phyloP scores from a whole-genome alignment of 2,329 filamentous ascomycete genomes.

The Pleoardoris graminearum region DNA sequence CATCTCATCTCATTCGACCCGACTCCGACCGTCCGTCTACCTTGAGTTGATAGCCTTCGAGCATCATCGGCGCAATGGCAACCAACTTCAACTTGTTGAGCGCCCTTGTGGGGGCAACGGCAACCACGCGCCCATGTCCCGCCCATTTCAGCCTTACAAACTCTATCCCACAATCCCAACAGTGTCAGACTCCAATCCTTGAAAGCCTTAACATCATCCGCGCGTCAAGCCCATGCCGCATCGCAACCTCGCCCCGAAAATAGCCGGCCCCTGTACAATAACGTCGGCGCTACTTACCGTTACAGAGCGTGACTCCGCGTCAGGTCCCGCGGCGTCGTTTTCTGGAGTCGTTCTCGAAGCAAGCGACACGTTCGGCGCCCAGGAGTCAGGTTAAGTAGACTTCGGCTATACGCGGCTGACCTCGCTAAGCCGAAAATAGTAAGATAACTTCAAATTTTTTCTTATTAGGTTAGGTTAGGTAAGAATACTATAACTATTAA shows the following conservation, averaged over 20 bases:
- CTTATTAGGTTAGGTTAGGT: too few species aligned
- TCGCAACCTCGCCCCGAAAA: not conserved
- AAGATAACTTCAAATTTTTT: too few species aligned
- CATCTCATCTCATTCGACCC: too few species aligned
- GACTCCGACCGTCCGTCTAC: too few species aligned
- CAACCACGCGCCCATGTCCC: not conserved
- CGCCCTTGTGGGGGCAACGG: too few species aligned
- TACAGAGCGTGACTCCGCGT: constrained; percentile 4
- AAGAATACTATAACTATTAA: too few species aligned
- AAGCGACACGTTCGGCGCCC: too few species aligned
- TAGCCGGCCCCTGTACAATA: constrained; percentile 1
- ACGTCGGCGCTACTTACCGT: constrained; percentile 2
- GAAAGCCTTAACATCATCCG: not conserved
- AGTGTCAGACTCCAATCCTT: not conserved
- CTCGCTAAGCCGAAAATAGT: too few species aligned
- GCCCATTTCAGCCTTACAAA: constrained; percentile 2
- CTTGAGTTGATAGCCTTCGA: too few species aligned
- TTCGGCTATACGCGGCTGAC: not conserved
- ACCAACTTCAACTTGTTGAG: too few species aligned
- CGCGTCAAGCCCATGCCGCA: constrained; percentile 1
- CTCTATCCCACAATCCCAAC: not conserved
- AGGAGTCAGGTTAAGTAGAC: too few species aligned
- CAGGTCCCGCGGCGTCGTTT: constrained; percentile 1
- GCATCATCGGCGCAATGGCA: not conserved
- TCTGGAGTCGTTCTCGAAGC: constrained; percentile 5